Evolutionary conservation across 2,329 filamentous ascomycete species (phyloP).

Genomic region (Incumbomyces lentus): DNA sequence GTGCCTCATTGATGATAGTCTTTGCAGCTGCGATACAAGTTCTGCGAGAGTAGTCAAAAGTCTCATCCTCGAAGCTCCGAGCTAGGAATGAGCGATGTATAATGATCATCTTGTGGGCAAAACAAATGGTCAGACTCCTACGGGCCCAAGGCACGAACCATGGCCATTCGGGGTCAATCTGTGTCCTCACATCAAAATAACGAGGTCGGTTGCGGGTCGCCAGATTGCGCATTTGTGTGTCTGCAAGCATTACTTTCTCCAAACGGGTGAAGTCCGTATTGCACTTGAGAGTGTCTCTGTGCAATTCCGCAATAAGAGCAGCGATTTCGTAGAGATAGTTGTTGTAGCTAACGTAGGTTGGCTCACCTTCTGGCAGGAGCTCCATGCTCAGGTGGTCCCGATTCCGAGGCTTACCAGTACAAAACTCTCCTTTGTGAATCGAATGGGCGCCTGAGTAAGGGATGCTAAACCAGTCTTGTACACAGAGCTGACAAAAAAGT

Average conservation of each 20-base stretch:
- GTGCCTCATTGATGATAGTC: constrained; percentile 31
- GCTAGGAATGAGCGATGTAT: constrained; percentile 30
- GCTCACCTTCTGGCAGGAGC: constrained; percentile 14
- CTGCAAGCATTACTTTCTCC: constrained; percentile 31
- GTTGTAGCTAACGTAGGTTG: constrained; percentile 28
- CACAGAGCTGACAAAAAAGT: constrained; percentile 30
- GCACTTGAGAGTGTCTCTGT: constrained; percentile 27
- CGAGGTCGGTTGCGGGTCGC: constrained; percentile 27
- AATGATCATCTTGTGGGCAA: constrained; percentile 19
- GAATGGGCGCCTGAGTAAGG: constrained; percentile 31
- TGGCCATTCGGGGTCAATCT: constrained; percentile 30
- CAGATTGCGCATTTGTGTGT: constrained; percentile 27
- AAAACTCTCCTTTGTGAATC: constrained; percentile 29
- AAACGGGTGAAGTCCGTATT: constrained; percentile 31
- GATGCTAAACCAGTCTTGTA: constrained; percentile 35
- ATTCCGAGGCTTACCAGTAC: constrained; percentile 25
- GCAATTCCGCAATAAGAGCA: constrained; percentile 27
- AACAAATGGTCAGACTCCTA: constrained; percentile 29
- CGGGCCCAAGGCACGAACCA: constrained; percentile 31
- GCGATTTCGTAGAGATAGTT: constrained; percentile 32
- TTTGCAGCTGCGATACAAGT: constrained; percentile 32
- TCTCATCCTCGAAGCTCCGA: constrained; percentile 31
- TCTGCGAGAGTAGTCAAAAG: constrained; percentile 33
- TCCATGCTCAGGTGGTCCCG: constrained; percentile 28
- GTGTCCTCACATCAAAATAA: constrained; percentile 27